Evolutionary conservation across 1,284 basidiomycete genomes (phyloP).

Genomic region (Apiotrichum siamense): DNA sequence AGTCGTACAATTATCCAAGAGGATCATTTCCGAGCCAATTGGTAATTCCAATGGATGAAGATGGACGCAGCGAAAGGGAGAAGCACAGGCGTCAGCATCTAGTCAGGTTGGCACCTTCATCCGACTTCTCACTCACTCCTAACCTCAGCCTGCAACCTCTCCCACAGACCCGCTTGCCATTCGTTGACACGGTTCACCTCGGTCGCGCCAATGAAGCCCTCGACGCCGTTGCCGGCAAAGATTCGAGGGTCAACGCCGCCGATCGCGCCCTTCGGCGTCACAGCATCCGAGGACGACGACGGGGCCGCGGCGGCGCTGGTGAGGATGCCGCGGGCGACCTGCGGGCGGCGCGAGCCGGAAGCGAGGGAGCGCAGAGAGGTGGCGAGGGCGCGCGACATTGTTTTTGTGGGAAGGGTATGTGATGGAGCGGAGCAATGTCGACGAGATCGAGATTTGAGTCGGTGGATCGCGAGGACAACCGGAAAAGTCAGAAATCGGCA

Average conservation of each 20-base stretch:
- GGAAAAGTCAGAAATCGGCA: not conserved
- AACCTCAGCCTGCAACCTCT: slow-evolving; percentile 40
- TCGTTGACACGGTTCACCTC: slow-evolving; percentile 36
- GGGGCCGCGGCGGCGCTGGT: not conserved
- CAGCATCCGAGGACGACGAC: too few relatives aligned
- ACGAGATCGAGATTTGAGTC: not conserved
- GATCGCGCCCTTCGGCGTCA: slow-evolving; percentile 5
- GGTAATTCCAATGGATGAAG: too few relatives aligned
- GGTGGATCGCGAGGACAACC: not conserved
- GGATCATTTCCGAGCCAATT: too few relatives aligned
- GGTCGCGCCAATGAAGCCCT: slow-evolving; percentile 32
- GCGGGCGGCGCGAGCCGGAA: not conserved
- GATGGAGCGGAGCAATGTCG: not conserved
- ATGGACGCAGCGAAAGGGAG: too few relatives aligned
- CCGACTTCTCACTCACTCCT: slow-evolving; percentile 31
- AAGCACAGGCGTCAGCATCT: not conserved
- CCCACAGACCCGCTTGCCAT: slow-evolving; percentile 45
- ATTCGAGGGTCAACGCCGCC: slow-evolving; percentile 36
- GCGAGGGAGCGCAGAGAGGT: not conserved
- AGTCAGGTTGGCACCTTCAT: too few relatives aligned
- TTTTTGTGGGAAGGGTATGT: not conserved
- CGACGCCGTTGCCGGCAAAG: slow-evolving; percentile 22
- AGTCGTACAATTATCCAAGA: too few relatives aligned
- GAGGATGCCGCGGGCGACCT: not conserved
- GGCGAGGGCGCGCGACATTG: slow-evolving; percentile 3